Base-by-base conservation (phyloP, 73 alveolate species). In the Blepharisma japonicum region DNA sequence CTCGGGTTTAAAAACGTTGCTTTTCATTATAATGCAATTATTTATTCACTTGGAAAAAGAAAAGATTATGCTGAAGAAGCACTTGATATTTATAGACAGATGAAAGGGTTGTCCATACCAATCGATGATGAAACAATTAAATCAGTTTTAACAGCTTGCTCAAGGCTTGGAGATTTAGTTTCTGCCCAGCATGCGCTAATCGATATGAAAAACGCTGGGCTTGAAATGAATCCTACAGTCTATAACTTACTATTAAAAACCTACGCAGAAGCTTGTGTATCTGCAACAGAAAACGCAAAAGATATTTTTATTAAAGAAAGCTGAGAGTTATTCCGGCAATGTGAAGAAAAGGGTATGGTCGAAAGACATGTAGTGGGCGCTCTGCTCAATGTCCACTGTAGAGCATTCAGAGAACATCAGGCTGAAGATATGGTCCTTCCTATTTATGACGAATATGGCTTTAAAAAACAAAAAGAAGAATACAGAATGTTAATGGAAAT, bases 391-490 rank as follows among this genome's bases (percentile, higher is more conserved):
- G 74, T 61, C 4, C 74, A 61, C 46, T 14, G 47, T 3, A 61
- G 48, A n/a, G 74, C 74, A 18, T 61, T 61, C 18, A 0, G 14
- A 18, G 74, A 61, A 2, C 38, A 25, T 2, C 74, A 61, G 5
- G 74, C 23, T 61, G 74, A 61, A 61, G 74, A 39, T 18, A 8
- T 61, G 11, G 74, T 61, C 49, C 74, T 61, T 8, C 74, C 74
- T 61, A 8, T 61, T 18, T 61, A 61, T 25, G 47, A n/a, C 48
- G 47, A 61, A 25, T 25, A 14, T 25, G 47, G 47, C 18, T 14
- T 61, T 61, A 61, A 61, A 25, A 61, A 25, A 61, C 48, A 61
- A 2, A 25, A 18, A 2, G 18, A 20, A 8, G 23, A n/a, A 18
- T 61, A 61, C 23, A n/a, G 74, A n/a, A 3, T 2, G 4, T 39